Evolutionary conservation across 2,329 filamentous ascomycete species (phyloP), one percentile per base, ranked within the genome.

Genomic region (Fonsecaea erecta): DNA sequence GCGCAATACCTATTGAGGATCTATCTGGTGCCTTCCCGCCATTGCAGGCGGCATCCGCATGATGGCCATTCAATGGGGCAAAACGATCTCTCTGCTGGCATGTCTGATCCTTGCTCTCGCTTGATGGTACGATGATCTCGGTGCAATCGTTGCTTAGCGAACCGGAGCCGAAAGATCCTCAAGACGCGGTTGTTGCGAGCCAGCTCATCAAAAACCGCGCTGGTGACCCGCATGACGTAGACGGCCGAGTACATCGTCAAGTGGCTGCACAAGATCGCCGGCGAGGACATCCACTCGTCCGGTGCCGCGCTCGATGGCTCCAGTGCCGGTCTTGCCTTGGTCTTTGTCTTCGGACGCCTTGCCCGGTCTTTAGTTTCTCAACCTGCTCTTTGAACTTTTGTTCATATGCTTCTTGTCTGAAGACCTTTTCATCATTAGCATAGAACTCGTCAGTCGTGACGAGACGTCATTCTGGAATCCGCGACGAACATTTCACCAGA

Each of bases 401-500:
- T 46, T 67, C 68, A 35, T 64, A 72, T 58, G 67, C 63, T 58
- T 70, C 70, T 63, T 71, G 70, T 46, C 60, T 64, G 59, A 72
- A 72, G 16, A 72, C 59, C 68, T 70, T 21, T 1, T 54, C 37
- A 37, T 11, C 16, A 14, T 61, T 46, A 53, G 51, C 48, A 5
- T 28, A 16, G 51, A 9, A 24, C 11, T 1, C 26, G 1, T 18
- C 14, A 2, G 14, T 26, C n/a, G 51, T 35, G 40, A 30, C 12
- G 24, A 48, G 21, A 16, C 6, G 8, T 32, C 8, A n/a, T n/a
- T n/a, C n/a, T n/a, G n/a, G 77, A 80, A 5, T 86, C 88, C n/a
- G 86, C 88, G 18, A 84, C 82, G 56, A 88, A 86, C 64, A 91
- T 95, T 68, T 80, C 88, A 65, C 93, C 91, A 1, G 92, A 95